Evolutionary conservation across 1,139 yeast species (phyloP).

Genomic region (Geotrichum bryndzae): DNA sequence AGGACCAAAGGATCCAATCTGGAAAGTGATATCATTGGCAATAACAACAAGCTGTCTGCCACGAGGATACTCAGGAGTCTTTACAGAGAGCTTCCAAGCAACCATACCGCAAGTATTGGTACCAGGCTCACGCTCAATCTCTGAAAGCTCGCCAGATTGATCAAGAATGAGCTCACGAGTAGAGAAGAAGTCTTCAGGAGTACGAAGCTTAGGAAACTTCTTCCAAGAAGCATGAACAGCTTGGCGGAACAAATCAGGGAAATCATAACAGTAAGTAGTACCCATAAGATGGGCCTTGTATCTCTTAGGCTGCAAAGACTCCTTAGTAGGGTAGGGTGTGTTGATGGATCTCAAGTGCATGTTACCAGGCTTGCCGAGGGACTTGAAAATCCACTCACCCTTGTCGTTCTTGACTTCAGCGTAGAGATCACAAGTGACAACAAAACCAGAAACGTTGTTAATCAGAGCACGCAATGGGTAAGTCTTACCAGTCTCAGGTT

Average conservation of each 20-base stretch:
- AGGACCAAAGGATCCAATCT: conserved; percentile 98
- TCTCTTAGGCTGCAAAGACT: conserved; percentile 96
- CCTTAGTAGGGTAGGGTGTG: conserved; percentile 95
- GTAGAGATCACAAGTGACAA: conserved; percentile 89
- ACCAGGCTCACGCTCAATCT: conserved; percentile 93
- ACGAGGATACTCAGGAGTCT: conserved; percentile 94
- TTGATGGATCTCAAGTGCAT: conserved; percentile 96
- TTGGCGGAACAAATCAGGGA: conserved; percentile 97
- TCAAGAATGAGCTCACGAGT: conserved; percentile 80
- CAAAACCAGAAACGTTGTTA: conserved; percentile 94
- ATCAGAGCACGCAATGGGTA: conserved; percentile 96
- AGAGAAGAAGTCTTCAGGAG: conserved; percentile 73
- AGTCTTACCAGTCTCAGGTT: conserved; percentile 72
- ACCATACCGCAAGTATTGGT: conserved; percentile 96
- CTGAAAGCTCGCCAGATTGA: conserved; percentile 64
- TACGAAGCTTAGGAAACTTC: conserved; percentile 43
- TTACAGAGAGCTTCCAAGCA: conserved; percentile 83
- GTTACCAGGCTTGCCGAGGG: conserved; percentile 77
- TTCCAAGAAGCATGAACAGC: conserved; percentile 85
- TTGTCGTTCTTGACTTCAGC: conserved; percentile 87
- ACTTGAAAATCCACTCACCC: conserved; percentile 96
- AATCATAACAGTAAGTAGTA: conserved; percentile 94
- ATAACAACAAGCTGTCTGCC: conserved; percentile 91
- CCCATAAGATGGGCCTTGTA: conserved; percentile 98
- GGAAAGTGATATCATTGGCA: conserved; percentile 95